A percentile compares a stretch with the other conserved stretches of the same genome.
These are phyloP conservation scores for Sicyos baderoa DNA, from an alignment of 306 rosid genomes.

Conservation along the genomic window DNA sequence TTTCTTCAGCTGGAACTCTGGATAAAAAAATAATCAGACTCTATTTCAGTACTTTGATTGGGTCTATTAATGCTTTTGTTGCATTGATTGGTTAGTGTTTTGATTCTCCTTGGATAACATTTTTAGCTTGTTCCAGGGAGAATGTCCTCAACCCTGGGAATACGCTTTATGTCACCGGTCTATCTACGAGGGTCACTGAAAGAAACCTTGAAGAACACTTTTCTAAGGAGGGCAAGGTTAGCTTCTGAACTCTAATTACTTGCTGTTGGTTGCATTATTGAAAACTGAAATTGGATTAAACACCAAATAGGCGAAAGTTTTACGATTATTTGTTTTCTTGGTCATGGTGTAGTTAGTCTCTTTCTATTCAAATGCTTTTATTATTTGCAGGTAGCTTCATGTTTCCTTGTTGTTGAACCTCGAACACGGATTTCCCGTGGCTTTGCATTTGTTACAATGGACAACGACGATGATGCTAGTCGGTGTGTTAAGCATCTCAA, in stretches of 20 bases:
- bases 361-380: constrained; percentile 8
- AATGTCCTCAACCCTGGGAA: constrained; percentile 52
- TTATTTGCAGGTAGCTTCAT: constrained; percentile 68
- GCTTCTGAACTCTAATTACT: constrained; percentile 14
- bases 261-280: neutral
- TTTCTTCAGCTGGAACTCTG: constrained; percentile 6
- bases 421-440: constrained; percentile 88
- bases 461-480: constrained; percentile 59
- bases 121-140: constrained; percentile 29
- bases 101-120: constrained; percentile 17
- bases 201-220: constrained; percentile 88
- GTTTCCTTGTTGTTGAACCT: constrained; percentile 95
- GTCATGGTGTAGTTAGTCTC: neutral
- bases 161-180: constrained; percentile 92
- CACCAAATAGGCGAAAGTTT: neutral
- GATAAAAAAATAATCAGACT: neutral
- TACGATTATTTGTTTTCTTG: neutral
- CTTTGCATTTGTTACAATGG: constrained; percentile 93
- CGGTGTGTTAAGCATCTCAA: constrained; percentile 88
- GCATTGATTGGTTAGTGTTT: constrained; percentile 11
- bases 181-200: constrained; percentile 83
- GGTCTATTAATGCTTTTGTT: neutral
- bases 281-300: neutral
- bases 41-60: neutral
- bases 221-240: constrained; percentile 87